Evolutionary conservation across 2,329 filamentous ascomycete species (phyloP).

Genomic region (Aspergillus bombycis): DNA sequence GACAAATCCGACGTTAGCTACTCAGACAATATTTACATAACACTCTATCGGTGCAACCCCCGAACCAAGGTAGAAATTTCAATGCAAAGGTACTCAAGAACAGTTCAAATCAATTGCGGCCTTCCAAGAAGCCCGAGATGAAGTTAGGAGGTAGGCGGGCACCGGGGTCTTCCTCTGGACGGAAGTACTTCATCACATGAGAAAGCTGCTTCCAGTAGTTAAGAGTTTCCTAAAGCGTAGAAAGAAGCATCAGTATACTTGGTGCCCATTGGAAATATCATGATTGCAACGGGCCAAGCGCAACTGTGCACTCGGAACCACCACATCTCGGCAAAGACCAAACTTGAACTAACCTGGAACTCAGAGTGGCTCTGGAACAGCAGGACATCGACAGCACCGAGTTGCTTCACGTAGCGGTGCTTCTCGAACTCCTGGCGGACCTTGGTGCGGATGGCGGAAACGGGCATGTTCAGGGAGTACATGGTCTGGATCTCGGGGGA

Average conservation of each 20-base stretch:
- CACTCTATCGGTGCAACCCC: constrained; percentile 29
- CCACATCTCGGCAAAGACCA: neutral
- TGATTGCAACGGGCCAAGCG: neutral
- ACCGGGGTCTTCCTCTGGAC: constrained; percentile 78
- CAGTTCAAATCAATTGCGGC: constrained; percentile 52
- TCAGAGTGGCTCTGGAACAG: constrained; percentile 90
- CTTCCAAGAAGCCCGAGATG: constrained; percentile 94
- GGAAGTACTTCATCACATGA: constrained; percentile 96
- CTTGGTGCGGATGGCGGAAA: constrained; percentile 86
- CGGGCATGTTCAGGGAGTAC: constrained; percentile 90
- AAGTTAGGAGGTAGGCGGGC: constrained; percentile 82
- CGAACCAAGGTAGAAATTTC: constrained; percentile 19
- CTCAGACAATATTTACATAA: constrained; percentile 43
- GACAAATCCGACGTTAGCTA: constrained; percentile 27
- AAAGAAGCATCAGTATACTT: neutral
- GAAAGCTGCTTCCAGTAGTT: constrained; percentile 99
- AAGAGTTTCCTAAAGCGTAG: constrained; percentile 75
- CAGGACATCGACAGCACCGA: constrained; percentile 84
- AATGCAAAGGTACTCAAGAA: constrained; percentile 25
- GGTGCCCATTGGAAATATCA: neutral
- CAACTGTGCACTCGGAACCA: neutral
- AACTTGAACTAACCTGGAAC: constrained; percentile 71
- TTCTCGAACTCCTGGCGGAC: constrained; percentile 96
- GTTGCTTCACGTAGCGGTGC: constrained; percentile 88
- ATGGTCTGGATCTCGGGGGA: constrained; percentile 95